Evolutionary conservation across 2,329 filamentous ascomycete genomes (phyloP), one percentile per base, ranked within the genome.

Genomic region (Trichoderma afroharzianum): DNA sequence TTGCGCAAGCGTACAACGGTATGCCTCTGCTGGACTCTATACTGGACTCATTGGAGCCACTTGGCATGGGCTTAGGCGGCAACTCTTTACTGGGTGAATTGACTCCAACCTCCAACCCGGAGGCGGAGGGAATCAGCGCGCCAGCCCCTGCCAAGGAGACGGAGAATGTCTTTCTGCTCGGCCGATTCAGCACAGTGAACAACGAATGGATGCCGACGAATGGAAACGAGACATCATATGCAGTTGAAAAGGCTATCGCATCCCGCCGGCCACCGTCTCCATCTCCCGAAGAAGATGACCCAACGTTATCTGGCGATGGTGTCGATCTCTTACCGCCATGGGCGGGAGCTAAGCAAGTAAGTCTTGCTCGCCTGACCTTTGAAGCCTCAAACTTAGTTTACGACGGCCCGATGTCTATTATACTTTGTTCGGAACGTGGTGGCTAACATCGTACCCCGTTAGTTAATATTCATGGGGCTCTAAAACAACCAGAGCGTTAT

Each of bases 281-380:
- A 24, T 12, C 28, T 28, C 30, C 28, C 43, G 43, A 32, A 30
- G 9, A 32, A 5, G 32, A n/a, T 26, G 15, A 39, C 36, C 63
- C 63, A 32, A n/a, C 24, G 50, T 67, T 30, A 57, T 39, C 50
- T 39, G 53, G 30, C 36, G 64, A 43, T 57, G 11, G 24, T 55
- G 33, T 33, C 24, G 63, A 68, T 43, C n/a, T 26, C 24, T 21
- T 26, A 33, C 26, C 66, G 28, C 57, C 36, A 36, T 69, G 66
- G 66, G 21, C 57, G 57, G 57, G 28, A 58, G 18, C 55, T 62
- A 69, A 62, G 39, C 66, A 69, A 53, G 66, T 69, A 36, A 53
- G 66, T 68, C 36, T 67, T 50, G 28, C 24, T 30, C 11, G 53
- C 32, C 21, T n/a, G 32, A 6, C 28, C 28, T n/a, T 36, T 36